Evolutionary conservation across 352 stramenopile genomes (phyloP).

Genomic region (Phytophthora pluvialis): DNA sequence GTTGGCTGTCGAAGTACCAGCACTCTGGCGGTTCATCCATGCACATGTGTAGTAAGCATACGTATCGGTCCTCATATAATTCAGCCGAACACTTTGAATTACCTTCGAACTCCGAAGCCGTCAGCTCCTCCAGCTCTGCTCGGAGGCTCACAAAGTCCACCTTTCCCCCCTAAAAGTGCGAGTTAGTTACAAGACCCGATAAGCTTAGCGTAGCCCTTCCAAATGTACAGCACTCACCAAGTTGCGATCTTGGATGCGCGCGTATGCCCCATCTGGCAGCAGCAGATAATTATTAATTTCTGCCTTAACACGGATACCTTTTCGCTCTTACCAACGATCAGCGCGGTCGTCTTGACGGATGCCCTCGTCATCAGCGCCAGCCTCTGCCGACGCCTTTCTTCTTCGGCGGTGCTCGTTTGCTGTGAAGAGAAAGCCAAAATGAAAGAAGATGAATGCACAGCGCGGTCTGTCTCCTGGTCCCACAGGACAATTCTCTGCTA

Average conservation of each 20-base stretch:
- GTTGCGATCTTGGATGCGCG: constrained; percentile 14
- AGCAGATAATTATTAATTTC: background rate
- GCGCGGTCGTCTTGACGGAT: constrained; percentile 2
- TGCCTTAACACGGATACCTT: background rate
- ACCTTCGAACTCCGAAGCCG: constrained; percentile 49
- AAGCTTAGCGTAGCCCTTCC: background rate
- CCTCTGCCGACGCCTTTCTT: background rate
- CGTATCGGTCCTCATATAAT: too few relatives aligned
- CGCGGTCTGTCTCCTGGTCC: background rate
- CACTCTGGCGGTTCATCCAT: constrained; percentile 46
- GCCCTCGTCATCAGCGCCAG: background rate
- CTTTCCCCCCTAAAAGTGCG: constrained; percentile 38
- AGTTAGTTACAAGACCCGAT: background rate
- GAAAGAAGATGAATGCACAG: background rate
- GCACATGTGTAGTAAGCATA: too few relatives aligned
- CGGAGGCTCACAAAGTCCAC: constrained; percentile 63
- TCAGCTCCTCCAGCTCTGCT: constrained; percentile 50
- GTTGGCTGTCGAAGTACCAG: constrained; percentile 81
- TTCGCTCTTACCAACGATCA: constrained; percentile 16
- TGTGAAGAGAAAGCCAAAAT: background rate
- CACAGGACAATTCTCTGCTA: background rate
- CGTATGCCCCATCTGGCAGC: constrained; percentile 28
- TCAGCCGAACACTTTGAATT: background rate
- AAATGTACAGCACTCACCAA: constrained; percentile 5
- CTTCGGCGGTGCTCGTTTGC: background rate